Conservation (phyloP, 352 stramenopile species). For the Pythium diclinum region DNA sequence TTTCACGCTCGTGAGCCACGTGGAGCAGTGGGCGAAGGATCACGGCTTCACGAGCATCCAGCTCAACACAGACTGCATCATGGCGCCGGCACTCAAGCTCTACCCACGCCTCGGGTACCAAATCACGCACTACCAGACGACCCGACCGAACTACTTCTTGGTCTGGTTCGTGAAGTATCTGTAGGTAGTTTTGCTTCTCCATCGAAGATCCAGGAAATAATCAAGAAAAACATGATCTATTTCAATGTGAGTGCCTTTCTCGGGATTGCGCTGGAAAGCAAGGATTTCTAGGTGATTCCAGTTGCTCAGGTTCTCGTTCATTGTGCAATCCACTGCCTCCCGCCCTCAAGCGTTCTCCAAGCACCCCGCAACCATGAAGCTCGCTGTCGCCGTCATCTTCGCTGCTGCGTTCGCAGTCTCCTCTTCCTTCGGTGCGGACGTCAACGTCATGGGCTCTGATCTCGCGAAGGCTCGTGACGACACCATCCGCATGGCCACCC, state of each 20-base stretch:
- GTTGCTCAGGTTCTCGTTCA: too few species aligned
- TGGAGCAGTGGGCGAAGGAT: slow-evolving; percentile 41
- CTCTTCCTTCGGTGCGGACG: not conserved
- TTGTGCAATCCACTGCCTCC: not conserved
- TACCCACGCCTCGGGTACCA: slow-evolving; percentile 27
- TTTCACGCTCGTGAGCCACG: slow-evolving; percentile 28
- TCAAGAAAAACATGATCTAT: too few species aligned
- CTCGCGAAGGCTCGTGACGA: not conserved
- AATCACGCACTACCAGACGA: slow-evolving; percentile 8
- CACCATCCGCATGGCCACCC: too few species aligned
- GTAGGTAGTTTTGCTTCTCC: not conserved
- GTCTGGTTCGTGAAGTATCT: slow-evolving; percentile 21
- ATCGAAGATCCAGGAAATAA: not conserved
- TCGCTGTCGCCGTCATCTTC: not conserved
- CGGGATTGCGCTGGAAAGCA: too few species aligned
- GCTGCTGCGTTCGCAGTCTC: not conserved
- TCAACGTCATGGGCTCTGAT: not conserved
- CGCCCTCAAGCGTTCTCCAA: not conserved
- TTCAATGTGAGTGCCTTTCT: too few species aligned
- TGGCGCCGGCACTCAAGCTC: slow-evolving; percentile 30
- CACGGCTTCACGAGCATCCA: slow-evolving; percentile 31
- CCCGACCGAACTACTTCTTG: slow-evolving; percentile 7
- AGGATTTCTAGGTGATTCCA: too few species aligned
- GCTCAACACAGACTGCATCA: slow-evolving; percentile 35
- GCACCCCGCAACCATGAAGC: not conserved